phyloP scores from a whole-genome alignment of 305 asterid species.

The Plantago coronopus region DNA sequence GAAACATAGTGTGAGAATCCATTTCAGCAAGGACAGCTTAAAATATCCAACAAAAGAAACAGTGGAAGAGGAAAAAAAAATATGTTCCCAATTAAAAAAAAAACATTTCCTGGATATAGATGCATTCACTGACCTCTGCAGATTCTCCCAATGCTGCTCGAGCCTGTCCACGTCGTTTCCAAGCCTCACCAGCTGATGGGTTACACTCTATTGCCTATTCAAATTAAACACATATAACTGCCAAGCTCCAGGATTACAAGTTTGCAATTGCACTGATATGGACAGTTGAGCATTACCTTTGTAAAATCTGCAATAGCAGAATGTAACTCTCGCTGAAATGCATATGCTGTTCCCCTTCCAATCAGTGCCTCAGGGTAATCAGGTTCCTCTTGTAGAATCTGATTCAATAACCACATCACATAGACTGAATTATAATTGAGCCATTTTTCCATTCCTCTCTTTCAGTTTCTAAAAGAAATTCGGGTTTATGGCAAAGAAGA shows the following conservation, averaged over 20 bases:
- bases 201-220: conserved; percentile 82
- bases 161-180: conserved; percentile 99
- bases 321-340: conserved; percentile 91
- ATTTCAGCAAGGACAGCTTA: neutral
- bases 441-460: conserved; percentile 23
- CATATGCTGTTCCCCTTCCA: conserved; percentile 99
- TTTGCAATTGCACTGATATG: conserved; percentile 12
- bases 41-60: neutral
- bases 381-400: conserved; percentile 90
- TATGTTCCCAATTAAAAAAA: conserved; percentile 5
- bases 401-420: conserved; percentile 25
- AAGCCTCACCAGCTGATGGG: conserved; percentile 97
- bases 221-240: conserved; percentile 28
- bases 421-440: conserved; percentile 18
- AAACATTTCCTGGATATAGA: conserved; percentile 19
- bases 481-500: conserved; percentile 20
- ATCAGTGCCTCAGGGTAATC: conserved; percentile 92
- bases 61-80: conserved; percentile 17
- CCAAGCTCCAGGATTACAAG: conserved; percentile 23
- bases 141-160: conserved; percentile 98
- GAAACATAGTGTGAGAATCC: neutral
- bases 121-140: conserved; percentile 57
- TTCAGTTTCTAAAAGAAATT: conserved; percentile 20
- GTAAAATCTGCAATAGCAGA: conserved; percentile 95
- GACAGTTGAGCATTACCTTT: conserved; percentile 43